phyloP scores from a whole-genome alignment of 352 stramenopile genomes.

The Pilasporangium apinafurcum region DNA sequence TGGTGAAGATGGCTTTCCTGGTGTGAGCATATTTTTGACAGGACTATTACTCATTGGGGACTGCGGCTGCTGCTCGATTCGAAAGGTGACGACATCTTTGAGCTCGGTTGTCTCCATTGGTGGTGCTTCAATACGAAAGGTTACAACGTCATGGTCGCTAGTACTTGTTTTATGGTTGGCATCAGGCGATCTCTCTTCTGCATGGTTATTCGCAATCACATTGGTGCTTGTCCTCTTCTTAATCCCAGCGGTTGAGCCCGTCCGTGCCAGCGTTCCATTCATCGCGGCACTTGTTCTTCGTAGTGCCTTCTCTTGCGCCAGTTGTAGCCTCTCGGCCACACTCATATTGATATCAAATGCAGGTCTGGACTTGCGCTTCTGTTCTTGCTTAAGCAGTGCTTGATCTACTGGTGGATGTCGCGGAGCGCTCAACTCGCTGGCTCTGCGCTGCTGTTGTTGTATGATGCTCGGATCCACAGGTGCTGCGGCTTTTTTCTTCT shows the following conservation, averaged over 20 bases:
- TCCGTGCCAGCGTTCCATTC: not conserved
- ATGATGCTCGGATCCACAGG: slow-evolving; percentile 24
- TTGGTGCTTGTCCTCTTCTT: slow-evolving; percentile 3
- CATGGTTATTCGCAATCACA: not conserved
- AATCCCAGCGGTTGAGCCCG: not conserved
- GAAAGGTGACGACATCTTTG: not conserved
- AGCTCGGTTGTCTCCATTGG: no score
- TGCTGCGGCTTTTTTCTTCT: slow-evolving; percentile 21
- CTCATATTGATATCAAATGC: slow-evolving; percentile 62
- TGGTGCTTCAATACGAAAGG: slow-evolving; percentile 14
- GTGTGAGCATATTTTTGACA: no score
- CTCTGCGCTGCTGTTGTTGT: slow-evolving; percentile 42
- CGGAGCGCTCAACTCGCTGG: slow-evolving; percentile 56
- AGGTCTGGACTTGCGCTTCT: slow-evolving; percentile 52
- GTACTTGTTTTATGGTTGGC: not conserved
- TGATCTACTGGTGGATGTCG: slow-evolving; percentile 58
- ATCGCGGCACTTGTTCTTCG: slow-evolving; percentile 13
- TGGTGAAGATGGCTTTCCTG: not conserved
- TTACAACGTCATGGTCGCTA: slow-evolving; percentile 5
- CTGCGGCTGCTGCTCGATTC: no score
- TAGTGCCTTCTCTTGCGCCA: slow-evolving; percentile 40
- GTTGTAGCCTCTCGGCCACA: slow-evolving; percentile 51
- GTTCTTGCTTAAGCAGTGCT: slow-evolving; percentile 42
- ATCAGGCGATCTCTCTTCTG: not conserved
- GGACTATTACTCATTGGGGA: no score